A percentile compares a stretch with the other conserved stretches of the same genome.
Conservation (phyloP, 257 asterid species). For the Verbena officinalis region DNA sequence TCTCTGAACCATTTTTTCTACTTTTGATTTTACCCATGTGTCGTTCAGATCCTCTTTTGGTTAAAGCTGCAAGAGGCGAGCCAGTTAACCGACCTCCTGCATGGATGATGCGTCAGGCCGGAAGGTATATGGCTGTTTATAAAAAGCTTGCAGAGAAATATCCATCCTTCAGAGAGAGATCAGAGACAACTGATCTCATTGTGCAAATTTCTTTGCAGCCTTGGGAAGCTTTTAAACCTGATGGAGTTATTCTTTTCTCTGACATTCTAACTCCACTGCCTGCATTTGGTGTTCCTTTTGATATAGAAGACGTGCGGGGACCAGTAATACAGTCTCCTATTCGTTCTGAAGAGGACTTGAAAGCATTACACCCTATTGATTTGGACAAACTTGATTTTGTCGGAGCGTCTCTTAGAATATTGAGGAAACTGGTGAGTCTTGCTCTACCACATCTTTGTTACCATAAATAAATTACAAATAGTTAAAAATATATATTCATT, state of each 20-base stretch:
- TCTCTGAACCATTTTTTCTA: slow-evolving; percentile 4
- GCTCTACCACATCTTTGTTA: too few species aligned
- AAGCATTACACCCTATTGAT: slow-evolving; percentile 74
- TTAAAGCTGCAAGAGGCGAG: slow-evolving; percentile 93
- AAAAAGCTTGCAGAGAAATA: slow-evolving; percentile 94
- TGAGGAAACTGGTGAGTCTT: slow-evolving; percentile 68
- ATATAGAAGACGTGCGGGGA: slow-evolving; percentile 89
- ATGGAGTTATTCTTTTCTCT: slow-evolving; percentile 95
- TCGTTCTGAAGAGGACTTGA: slow-evolving; percentile 76
- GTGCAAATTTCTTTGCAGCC: slow-evolving; percentile 99
- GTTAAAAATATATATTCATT: too few species aligned
- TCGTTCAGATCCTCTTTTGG: slow-evolving; percentile 82
- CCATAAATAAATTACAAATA: too few species aligned
- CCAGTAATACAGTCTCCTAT: slow-evolving; percentile 89
- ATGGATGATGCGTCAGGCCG: slow-evolving; percentile 99
- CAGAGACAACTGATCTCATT: slow-evolving; percentile 99
- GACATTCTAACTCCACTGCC: slow-evolving; percentile 97
- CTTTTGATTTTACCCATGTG: slow-evolving; percentile 17
- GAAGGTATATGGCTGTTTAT: slow-evolving; percentile 96
- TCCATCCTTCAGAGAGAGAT: slow-evolving; percentile 98
- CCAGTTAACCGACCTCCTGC: slow-evolving; percentile 89
- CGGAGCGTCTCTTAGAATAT: slow-evolving; percentile 79
- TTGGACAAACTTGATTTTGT: slow-evolving; percentile 80
- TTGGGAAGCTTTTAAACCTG: slow-evolving; percentile 95
- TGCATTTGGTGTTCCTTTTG: slow-evolving; percentile 97